Evolutionary conservation across 2,329 filamentous ascomycete genomes (phyloP).

Genomic region (Rutstroemia sp.): DNA sequence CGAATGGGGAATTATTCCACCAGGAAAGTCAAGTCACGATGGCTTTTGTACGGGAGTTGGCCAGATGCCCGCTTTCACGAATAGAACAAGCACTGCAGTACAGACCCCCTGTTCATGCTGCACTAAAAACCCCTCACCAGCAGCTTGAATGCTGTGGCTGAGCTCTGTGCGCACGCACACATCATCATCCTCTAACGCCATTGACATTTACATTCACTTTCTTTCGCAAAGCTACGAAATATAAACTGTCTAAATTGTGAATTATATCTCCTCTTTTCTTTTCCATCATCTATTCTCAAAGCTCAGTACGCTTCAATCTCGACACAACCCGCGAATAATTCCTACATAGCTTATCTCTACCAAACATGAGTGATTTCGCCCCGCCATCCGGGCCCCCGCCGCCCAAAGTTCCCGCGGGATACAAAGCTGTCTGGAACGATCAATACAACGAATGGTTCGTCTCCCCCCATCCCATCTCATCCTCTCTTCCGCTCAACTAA

Average conservation of each 20-base stretch:
- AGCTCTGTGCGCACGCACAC: background rate
- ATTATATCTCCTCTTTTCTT: background rate
- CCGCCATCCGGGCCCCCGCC: conserved; percentile 38
- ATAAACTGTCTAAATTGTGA: background rate
- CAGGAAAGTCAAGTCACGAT: too few species aligned
- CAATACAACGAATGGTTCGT: conserved; percentile 78
- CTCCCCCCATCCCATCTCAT: background rate
- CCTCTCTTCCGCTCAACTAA: conserved; percentile 9
- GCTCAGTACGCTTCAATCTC: too few species aligned
- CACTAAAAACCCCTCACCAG: conserved; percentile 3
- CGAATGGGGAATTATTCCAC: too few species aligned
- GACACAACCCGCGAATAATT: background rate
- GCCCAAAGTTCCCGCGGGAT: conserved; percentile 60
- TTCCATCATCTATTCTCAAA: too few species aligned
- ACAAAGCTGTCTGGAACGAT: conserved; percentile 70
- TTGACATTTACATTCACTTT: background rate
- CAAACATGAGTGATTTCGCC: conserved; percentile 25
- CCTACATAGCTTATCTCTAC: too few species aligned
- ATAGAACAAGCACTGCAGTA: too few species aligned
- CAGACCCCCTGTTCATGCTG: background rate
- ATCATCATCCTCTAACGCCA: background rate
- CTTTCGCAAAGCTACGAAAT: background rate
- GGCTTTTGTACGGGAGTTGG: too few species aligned
- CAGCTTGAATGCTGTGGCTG: conserved; percentile 9
- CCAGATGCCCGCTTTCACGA: background rate